A percentile compares a stretch with the other conserved stretches of the same genome.
phyloP scores from a whole-genome alignment of 352 stramenopile genomes.

The Globisporangium recalcitrans region DNA sequence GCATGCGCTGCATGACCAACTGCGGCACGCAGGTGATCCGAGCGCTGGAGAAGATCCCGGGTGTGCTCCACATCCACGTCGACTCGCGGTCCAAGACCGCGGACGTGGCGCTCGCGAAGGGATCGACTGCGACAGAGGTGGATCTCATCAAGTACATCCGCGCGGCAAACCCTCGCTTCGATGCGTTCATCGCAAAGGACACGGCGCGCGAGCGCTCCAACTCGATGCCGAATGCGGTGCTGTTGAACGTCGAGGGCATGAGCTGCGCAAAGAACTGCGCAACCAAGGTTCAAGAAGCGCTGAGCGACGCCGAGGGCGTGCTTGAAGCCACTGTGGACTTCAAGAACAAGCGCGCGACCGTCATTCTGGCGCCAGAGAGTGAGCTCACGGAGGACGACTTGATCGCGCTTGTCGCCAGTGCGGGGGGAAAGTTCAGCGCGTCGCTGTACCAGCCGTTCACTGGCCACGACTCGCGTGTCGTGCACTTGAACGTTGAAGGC shows the following conservation, averaged over 20 bases:
- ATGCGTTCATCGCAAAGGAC: conserved; percentile 65
- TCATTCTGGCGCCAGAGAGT: conserved; percentile 62
- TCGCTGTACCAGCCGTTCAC: conserved; percentile 64
- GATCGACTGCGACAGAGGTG: conserved; percentile 75
- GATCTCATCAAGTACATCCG: conserved; percentile 85
- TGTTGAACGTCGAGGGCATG: conserved; percentile 76
- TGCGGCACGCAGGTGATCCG: conserved; percentile 76
- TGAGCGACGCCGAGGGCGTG: conserved; percentile 45
- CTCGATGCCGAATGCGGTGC: conserved; percentile 54
- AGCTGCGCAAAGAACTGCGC: conserved; percentile 66
- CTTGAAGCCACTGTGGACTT: conserved; percentile 73
- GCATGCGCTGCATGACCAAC: conserved; percentile 88
- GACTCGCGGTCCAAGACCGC: conserved; percentile 78
- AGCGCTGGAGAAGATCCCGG: conserved; percentile 73
- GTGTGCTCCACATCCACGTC: conserved; percentile 80
- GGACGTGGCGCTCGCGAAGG: conserved; percentile 69
- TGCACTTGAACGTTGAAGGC: conserved; percentile 64
- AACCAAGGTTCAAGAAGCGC: conserved; percentile 44
- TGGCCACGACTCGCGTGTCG: conserved; percentile 59
- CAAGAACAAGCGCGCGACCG: conserved; percentile 53
- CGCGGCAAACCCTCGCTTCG: conserved; percentile 66
- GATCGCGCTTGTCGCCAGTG: conserved; percentile 47
- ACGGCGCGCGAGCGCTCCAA: conserved; percentile 31
- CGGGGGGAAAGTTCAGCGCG: conserved; percentile 45
- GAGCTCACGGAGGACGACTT: conserved; percentile 61